Evolutionary conservation across 106 monocot species (phyloP).

Genomic region (Hemerocallis citrina): DNA sequence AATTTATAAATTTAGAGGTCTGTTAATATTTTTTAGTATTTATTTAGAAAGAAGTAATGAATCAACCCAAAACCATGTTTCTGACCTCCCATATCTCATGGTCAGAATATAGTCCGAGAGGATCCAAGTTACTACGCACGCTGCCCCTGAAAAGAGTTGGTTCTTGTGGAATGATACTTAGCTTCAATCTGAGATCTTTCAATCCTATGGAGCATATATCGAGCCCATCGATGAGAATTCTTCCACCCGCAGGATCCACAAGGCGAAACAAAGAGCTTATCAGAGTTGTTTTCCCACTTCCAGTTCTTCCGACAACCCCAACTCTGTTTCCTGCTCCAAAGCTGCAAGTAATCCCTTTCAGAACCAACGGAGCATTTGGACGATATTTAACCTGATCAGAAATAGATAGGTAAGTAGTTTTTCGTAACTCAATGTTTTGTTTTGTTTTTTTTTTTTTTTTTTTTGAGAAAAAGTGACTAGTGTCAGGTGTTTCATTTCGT

Average conservation of each 20-base stretch:
- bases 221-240: slow-evolving; percentile 50
- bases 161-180: slow-evolving; percentile 84
- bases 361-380: slow-evolving; percentile 36
- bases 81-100: slow-evolving; percentile 75
- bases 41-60: too few relatives aligned
- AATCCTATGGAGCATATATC: slow-evolving; percentile 60
- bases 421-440: too few relatives aligned
- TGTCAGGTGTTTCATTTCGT: too few relatives aligned
- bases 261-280: slow-evolving; percentile 69
- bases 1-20: too few relatives aligned
- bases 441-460: too few relatives aligned
- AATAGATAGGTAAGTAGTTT: neutral
- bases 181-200: slow-evolving; percentile 60
- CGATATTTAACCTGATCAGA: slow-evolving; percentile 50
- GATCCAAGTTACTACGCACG: slow-evolving; percentile 64
- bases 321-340: slow-evolving; percentile 51
- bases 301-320: slow-evolving; percentile 68
- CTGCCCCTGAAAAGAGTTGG: slow-evolving; percentile 69
- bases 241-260: slow-evolving; percentile 43
- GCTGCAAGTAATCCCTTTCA: slow-evolving; percentile 69
- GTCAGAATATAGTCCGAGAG: slow-evolving; percentile 46
- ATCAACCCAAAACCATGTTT: too few relatives aligned
- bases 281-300: slow-evolving; percentile 74
- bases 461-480: too few relatives aligned
- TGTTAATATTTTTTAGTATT: too few relatives aligned